Evolutionary conservation across 805 yeast species (phyloP).

Genomic region (Metschnikowia borealis): DNA sequence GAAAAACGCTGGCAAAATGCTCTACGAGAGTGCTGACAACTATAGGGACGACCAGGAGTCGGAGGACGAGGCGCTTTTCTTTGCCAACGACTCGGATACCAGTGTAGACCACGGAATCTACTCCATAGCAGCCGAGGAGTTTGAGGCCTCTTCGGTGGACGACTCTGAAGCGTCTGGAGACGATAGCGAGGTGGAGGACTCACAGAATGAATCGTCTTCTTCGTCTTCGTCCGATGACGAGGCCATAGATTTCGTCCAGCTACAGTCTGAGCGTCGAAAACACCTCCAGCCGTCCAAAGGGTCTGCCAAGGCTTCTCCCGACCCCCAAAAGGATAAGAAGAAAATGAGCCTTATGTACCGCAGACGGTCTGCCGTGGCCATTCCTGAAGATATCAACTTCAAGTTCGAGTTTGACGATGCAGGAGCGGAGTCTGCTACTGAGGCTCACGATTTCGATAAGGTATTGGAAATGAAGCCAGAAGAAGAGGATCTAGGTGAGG

Average conservation of each 20-base stretch:
- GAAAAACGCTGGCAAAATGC: slow-evolving; percentile 10
- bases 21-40: slow-evolving; percentile 2
- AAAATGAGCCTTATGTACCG: slow-evolving; percentile 18
- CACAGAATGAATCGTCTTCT: slow-evolving; percentile 25
- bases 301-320: slow-evolving; percentile 3
- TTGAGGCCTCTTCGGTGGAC: slow-evolving; percentile 20
- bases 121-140: slow-evolving; percentile 17
- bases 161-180: slow-evolving; percentile 30
- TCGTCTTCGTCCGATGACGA: slow-evolving; percentile 50
- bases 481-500: slow-evolving; percentile 65
- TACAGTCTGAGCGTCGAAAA: slow-evolving; percentile 58
- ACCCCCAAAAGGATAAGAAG: slow-evolving; percentile 6
- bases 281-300: slow-evolving; percentile 8
- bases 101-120: slow-evolving; percentile 22
- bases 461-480: slow-evolving; percentile 20
- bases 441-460: slow-evolving; percentile 16
- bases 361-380: slow-evolving; percentile 34
- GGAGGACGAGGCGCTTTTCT: neutral
- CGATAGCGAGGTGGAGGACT: slow-evolving; percentile 20
- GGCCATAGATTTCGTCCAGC: slow-evolving; percentile 66
- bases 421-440: slow-evolving; percentile 8
- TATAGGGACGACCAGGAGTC: slow-evolving; percentile 4
- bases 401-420: slow-evolving; percentile 40
- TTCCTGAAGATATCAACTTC: slow-evolving; percentile 42
- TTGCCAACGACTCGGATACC: slow-evolving; percentile 5